Evolutionary conservation across 2,329 filamentous ascomycete genomes (phyloP), one percentile per base, ranked within the genome.

Genomic region (Dactylellina leptospora): DNA sequence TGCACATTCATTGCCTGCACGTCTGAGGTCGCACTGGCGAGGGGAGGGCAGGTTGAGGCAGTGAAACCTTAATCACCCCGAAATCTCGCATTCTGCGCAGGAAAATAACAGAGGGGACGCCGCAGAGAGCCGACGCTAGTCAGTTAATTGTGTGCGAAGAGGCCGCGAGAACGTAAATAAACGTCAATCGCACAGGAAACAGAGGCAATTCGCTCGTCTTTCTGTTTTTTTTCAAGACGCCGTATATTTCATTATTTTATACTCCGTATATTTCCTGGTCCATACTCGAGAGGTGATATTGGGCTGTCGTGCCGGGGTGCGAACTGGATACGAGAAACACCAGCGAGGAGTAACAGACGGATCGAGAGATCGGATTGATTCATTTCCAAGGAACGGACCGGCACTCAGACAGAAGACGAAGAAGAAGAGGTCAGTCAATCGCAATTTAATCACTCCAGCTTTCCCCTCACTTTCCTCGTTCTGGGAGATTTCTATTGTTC

Each of bases 41-140:
- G n/a, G 45, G 61, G 58, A 38, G n/a, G n/a, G n/a, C n/a, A n/a
- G n/a, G 61, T 66, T 58, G 62, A 60, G 59, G 59, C 53, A 55
- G 59, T 72, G 59, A 45, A 64, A 72, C 68, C 68, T 64, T 55
- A 61, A 72, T 60, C 59, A 64, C 68, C 68, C 68, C 68, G 68
- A 72, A 72, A 72, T 72, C 68, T 72, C 68, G 68, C 68, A 70
- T 62, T 51, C 58, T 36, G 30, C 30, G 56, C 45, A 60, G 18
- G 30, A 33, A 33, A 33, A 40, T 28, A 50, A 30, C 11, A 44
- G 20, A 4, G 33, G 36, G 13, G 25, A 55, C 38, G 62, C 62
- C 62, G 62, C 62, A 68, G 45, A 54, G 51, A 59, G 28, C 62
- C 54, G 62, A 68, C 62, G 47, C 62, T 53, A 59, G 42, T 8